These are phyloP conservation scores for Xylogone sp. DNA, from an alignment of 2,329 filamentous ascomycete species.

Conservation along the genomic window DNA sequence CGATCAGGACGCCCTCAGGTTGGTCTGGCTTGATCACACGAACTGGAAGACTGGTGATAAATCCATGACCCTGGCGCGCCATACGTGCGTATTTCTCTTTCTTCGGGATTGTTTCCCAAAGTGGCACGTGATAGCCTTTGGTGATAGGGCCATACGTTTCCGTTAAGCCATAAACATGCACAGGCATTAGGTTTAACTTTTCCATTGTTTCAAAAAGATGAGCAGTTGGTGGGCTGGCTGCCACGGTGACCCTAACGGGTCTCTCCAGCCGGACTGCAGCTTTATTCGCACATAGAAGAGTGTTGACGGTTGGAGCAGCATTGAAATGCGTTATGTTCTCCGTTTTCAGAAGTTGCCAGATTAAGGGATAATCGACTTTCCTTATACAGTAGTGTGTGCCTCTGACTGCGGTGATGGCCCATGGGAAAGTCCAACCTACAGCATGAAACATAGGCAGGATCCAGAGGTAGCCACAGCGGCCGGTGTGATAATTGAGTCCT, in stretches of 20 bases:
- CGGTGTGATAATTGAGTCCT: conserved; percentile 67
- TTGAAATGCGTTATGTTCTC: conserved; percentile 93
- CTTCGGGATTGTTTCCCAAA: conserved; percentile 71
- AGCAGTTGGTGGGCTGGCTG: conserved; percentile 83
- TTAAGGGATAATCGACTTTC: conserved; percentile 91
- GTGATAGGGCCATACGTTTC: conserved; percentile 96
- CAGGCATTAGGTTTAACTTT: conserved; percentile 75
- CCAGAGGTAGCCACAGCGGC: conserved; percentile 81
- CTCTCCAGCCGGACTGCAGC: conserved; percentile 68
- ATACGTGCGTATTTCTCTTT: conserved; percentile 83
- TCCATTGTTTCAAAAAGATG: conserved; percentile 91
- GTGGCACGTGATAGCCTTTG: conserved; percentile 83
- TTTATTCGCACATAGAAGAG: conserved; percentile 75
- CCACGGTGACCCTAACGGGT: conserved; percentile 83
- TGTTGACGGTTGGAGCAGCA: conserved; percentile 94
- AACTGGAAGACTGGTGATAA: conserved; percentile 75
- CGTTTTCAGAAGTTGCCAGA: conserved; percentile 84
- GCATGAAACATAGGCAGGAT: conserved; percentile 84
- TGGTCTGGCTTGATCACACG: conserved; percentile 79
- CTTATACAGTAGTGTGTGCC: conserved; percentile 94
- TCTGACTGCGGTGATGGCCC: conserved; percentile 87
- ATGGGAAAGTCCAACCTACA: conserved; percentile 68
- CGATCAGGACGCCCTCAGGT: conserved; percentile 59
- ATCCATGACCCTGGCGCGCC: conserved; percentile 92
- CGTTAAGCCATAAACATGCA: conserved; percentile 87